Conservation (phyloP, 202 grass and related monocot species). For the Carex sylvatica region DNA sequence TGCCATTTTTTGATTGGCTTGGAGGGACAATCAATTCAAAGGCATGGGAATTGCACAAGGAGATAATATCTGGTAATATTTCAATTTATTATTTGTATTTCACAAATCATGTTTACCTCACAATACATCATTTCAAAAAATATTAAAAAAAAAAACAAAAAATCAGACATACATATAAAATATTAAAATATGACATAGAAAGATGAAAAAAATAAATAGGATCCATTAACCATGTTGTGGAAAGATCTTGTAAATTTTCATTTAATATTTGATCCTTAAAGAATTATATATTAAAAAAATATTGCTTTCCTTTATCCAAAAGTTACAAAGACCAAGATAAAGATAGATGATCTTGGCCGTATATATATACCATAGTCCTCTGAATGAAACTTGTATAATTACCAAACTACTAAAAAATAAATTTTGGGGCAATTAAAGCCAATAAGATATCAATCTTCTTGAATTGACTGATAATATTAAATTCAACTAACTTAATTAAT, state of each 20-base stretch:
- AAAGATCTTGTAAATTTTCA: background rate
- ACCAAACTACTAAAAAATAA: background rate
- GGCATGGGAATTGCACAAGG: constrained; percentile 59
- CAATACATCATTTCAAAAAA: background rate
- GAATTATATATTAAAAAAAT: background rate
- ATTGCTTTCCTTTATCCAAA: background rate
- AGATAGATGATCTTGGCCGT: background rate
- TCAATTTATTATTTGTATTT: background rate
- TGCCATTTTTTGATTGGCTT: constrained; percentile 88
- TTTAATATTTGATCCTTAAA: background rate
- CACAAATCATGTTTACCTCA: background rate
- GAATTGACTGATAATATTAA: constrained; percentile 3
- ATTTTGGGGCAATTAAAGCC: background rate
- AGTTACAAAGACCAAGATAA: background rate
- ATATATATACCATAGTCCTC: background rate
- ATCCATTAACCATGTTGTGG: too few species aligned
- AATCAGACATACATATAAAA: background rate
- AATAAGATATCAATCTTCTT: background rate
- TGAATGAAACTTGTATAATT: background rate
- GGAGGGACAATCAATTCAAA: constrained; percentile 54
- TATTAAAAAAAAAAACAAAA: background rate
- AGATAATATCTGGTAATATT: constrained; percentile 50
- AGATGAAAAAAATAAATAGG: background rate
- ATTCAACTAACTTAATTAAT: constrained; percentile 3
- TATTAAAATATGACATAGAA: background rate